Percentiles rank a stretch among this genome's conserved stretches.
Conservation (phyloP, 2,329 filamentous ascomycete genomes). For the Ophiostoma australiae region DNA sequence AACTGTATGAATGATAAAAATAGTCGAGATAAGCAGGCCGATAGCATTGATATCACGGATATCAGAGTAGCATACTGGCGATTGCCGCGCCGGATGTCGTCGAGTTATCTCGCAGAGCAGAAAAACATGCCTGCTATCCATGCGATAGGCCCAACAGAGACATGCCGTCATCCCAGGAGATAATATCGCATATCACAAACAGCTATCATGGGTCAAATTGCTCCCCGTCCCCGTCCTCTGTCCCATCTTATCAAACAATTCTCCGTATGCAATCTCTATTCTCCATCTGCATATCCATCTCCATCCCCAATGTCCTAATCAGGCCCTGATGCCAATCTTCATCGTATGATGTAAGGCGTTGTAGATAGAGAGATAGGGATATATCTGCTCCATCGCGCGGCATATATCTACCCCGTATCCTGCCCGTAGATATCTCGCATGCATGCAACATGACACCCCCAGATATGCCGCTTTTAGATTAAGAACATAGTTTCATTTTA, state of each 20-base stretch:
- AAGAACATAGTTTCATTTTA: too few relatives aligned
- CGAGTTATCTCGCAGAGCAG: not conserved
- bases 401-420: not conserved
- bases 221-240: not conserved
- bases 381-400: not conserved
- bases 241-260: not conserved
- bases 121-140: too few relatives aligned
- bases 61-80: not conserved
- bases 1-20: too few relatives aligned
- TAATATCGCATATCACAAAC: not conserved
- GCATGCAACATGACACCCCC: not conserved
- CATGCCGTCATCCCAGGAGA: not conserved
- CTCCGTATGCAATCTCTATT: not conserved
- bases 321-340: not conserved
- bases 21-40: too few relatives aligned
- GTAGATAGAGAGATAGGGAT: slow-evolving; percentile 1
- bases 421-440: not conserved
- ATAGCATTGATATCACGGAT: not conserved
- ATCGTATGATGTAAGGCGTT: not conserved
- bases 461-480: not conserved
- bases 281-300: not conserved
- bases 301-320: not conserved
- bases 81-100: not conserved
- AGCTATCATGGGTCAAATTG: not conserved
- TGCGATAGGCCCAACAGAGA: not conserved